These are phyloP conservation scores for Microthlaspi erraticum DNA, from an alignment of 345 rosid species.

Conservation along the genomic window DNA sequence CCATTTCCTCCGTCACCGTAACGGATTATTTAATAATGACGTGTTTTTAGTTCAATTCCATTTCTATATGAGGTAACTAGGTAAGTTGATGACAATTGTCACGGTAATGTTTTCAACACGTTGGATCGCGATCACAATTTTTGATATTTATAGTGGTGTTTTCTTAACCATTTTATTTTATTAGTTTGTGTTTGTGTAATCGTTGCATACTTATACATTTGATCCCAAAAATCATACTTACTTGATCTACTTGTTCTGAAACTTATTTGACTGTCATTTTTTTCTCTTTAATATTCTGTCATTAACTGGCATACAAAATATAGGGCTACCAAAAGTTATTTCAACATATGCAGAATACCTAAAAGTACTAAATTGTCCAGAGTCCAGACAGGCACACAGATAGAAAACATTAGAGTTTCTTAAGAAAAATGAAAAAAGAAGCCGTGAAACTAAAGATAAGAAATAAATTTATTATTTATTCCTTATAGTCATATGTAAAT, in stretches of 20 bases:
- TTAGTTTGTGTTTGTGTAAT: neutral
- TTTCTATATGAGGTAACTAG: slow-evolving; percentile 29
- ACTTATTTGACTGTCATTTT: neutral
- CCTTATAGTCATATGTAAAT: neutral
- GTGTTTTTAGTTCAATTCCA: neutral
- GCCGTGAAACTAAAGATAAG: slow-evolving; percentile 25
- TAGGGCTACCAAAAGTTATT: neutral
- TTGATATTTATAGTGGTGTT: neutral
- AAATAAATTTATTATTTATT: neutral
- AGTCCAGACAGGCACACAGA: neutral
- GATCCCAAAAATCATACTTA: too few species aligned
- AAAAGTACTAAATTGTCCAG: slow-evolving; percentile 30
- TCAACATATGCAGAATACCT: neutral
- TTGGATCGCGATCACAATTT: slow-evolving; percentile 15
- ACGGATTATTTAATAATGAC: slow-evolving; percentile 16
- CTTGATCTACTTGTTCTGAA: neutral
- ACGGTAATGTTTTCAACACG: slow-evolving; percentile 7
- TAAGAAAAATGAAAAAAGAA: slow-evolving; percentile 13
- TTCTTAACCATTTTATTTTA: neutral
- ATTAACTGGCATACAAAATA: slow-evolving; percentile 1
- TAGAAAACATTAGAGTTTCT: neutral
- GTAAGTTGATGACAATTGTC: slow-evolving; percentile 28
- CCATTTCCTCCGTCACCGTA: slow-evolving; percentile 39
- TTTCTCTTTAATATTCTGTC: neutral
- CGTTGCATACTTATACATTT: neutral